Conservation (phyloP, 768 basidiomycete species). For the Hypsizygus marmoreus region DNA sequence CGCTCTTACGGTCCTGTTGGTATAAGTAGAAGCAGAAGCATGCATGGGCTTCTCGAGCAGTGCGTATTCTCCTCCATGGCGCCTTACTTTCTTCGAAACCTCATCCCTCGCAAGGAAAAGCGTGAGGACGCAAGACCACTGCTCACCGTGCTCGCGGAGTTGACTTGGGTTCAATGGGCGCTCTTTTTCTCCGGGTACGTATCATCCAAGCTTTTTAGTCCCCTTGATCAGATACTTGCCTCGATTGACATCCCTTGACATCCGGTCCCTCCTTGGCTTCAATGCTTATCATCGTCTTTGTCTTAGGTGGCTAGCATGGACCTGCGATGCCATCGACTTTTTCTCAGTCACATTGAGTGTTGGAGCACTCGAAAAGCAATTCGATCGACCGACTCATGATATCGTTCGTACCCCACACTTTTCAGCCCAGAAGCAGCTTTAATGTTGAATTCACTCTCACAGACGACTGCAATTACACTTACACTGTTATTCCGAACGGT, state of each 20-base stretch:
- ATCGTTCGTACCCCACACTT: slow-evolving; percentile 39
- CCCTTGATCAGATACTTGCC: too few relatives aligned
- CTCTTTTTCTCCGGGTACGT: slow-evolving; percentile 62
- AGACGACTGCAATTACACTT: slow-evolving; percentile 83
- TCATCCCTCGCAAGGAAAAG: slow-evolving; percentile 51
- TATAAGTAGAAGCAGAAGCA: too few relatives aligned
- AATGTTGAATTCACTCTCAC: neutral
- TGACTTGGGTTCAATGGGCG: slow-evolving; percentile 54
- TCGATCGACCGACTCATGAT: slow-evolving; percentile 35
- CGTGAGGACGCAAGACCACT: slow-evolving; percentile 38
- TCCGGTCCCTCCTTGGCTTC: neutral
- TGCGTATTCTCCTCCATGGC: slow-evolving; percentile 48
- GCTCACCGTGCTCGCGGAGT: slow-evolving; percentile 39
- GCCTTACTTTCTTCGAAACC: slow-evolving; percentile 47
- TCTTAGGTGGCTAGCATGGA: slow-evolving; percentile 79
- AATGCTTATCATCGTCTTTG: neutral
- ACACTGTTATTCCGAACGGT: slow-evolving; percentile 85
- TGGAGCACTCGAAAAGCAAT: slow-evolving; percentile 44
- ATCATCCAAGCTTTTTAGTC: slow-evolving; percentile 21
- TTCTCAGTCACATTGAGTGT: slow-evolving; percentile 75
- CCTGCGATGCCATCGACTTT: slow-evolving; percentile 83
- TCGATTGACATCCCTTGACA: neutral
- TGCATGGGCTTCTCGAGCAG: too few relatives aligned
- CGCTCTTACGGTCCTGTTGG: too few relatives aligned
- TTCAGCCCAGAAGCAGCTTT: neutral